These are phyloP conservation scores for Cercospora sp. DNA, from an alignment of 2,329 filamentous ascomycete species.

Conservation along the genomic window DNA sequence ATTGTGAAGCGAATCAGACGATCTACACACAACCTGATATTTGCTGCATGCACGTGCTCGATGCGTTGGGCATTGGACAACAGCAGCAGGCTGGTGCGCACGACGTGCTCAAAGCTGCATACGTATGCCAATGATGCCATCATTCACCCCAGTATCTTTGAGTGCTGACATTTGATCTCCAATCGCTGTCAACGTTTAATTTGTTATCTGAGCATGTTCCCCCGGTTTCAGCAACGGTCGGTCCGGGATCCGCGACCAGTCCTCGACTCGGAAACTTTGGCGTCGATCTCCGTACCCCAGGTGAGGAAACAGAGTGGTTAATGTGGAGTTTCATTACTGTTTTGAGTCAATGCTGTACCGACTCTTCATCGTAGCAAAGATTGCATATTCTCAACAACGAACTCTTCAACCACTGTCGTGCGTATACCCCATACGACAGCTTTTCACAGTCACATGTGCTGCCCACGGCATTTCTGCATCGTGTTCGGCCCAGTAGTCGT, in stretches of 20 bases:
- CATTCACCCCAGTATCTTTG: background rate
- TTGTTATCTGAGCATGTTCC: constrained; percentile 1
- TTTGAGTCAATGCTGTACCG: background rate
- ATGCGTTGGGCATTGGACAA: background rate
- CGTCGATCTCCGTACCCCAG: background rate
- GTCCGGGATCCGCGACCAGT: background rate
- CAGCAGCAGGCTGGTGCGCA: background rate
- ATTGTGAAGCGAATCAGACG: background rate
- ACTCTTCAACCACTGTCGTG: background rate
- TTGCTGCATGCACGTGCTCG: background rate
- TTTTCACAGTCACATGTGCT: background rate
- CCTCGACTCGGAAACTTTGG: background rate
- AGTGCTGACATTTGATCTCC: background rate
- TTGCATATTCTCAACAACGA: background rate
- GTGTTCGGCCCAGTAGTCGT: background rate
- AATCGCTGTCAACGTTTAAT: constrained; percentile 1
- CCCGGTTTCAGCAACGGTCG: constrained; percentile 1
- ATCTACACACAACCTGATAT: background rate
- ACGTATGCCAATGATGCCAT: background rate
- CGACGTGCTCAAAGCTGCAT: background rate
- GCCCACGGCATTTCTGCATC: background rate
- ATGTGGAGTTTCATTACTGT: background rate
- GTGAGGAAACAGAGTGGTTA: background rate
- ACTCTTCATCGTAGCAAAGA: background rate
- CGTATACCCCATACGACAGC: background rate